Conservation (phyloP, 352 stramenopile genomes). For the Phytophthora lateralis region DNA sequence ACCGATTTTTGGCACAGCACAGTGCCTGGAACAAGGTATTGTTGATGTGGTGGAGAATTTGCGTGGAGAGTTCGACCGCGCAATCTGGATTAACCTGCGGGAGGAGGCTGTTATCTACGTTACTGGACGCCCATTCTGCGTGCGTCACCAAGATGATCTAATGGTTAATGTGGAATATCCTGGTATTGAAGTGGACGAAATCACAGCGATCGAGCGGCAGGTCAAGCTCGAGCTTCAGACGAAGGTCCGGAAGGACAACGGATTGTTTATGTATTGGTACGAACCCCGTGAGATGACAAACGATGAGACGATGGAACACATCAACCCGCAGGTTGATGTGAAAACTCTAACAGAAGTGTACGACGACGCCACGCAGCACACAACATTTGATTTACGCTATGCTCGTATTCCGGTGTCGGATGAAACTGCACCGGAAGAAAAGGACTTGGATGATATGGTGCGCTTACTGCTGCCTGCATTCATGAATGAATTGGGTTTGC, state of each 20-base stretch:
- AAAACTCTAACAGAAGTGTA: slow-evolving; percentile 84
- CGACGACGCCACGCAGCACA: slow-evolving; percentile 48
- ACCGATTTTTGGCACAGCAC: slow-evolving; percentile 86
- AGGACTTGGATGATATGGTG: slow-evolving; percentile 90
- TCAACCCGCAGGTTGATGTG: slow-evolving; percentile 73
- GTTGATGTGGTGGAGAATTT: slow-evolving; percentile 68
- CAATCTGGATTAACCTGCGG: slow-evolving; percentile 91
- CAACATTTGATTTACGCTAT: slow-evolving; percentile 73
- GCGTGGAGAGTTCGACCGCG: slow-evolving; percentile 58
- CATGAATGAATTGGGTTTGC: slow-evolving; percentile 58
- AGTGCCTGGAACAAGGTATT: slow-evolving; percentile 80
- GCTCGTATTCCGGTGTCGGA: slow-evolving; percentile 89
- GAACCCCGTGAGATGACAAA: slow-evolving; percentile 76
- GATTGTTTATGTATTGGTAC: slow-evolving; percentile 87
- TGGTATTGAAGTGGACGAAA: slow-evolving; percentile 90
- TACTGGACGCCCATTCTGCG: slow-evolving; percentile 80
- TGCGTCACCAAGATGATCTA: slow-evolving; percentile 80
- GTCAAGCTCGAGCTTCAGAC: slow-evolving; percentile 86
- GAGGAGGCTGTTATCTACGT: slow-evolving; percentile 94
- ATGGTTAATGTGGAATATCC: slow-evolving; percentile 90
- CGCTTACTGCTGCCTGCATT: slow-evolving; percentile 73
- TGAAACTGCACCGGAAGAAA: slow-evolving; percentile 90
- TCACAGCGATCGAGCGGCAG: slow-evolving; percentile 81
- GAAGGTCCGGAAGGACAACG: slow-evolving; percentile 75
- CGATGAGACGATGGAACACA: slow-evolving; percentile 86